Evolutionary conservation across 306 rosid species (phyloP), one percentile per base, ranked within the genome.

Genomic region (Casuarina cunninghamiana): DNA sequence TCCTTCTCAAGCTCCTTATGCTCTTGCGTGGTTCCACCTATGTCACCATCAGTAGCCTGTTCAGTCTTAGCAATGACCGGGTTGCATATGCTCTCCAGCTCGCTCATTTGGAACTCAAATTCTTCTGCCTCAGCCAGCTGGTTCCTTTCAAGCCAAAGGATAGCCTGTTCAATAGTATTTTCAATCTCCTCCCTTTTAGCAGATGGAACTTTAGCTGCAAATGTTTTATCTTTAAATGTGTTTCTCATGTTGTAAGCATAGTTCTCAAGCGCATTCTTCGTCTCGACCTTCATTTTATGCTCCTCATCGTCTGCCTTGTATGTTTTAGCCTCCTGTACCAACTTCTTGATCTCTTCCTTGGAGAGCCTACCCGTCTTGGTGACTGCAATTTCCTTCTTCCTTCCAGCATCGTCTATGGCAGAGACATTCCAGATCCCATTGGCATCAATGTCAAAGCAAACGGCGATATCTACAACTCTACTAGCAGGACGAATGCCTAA

Each of bases 221-320:
- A 82, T 84, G 80, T 84, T 0, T 82, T 88, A 73, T 86, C 88
- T n/a, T 80, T 84, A 19, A 88, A 69, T 9, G 89, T 84, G 75
- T 88, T 88, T 73, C 85, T 84, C 92, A 88, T 83, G 78, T 88
- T 85, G 16, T 79, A 85, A 3, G 90, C 83, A 6, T 87, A 88
- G 35, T 88, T 85, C 85, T 88, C 88, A 1, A 88, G 69, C 0
- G 83, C 77, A 72, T 88, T 88, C 15, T 84, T 84, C 10, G 88
- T 83, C 63, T 87, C 90, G 78, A 78, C 90, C 42, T 82, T 82
- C 87, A 77, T 80, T 67, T 84, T 87, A 67, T 84, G 90, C 44
- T 82, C 90, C 74, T 82, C 87, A 2, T 87, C 90, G 41, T 84
- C 88, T 0, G 88, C 75, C 38, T 79, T 83, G 75, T 82, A 87